These are phyloP conservation scores for Heritiera littoralis DNA, from an alignment of 345 rosid genomes.

Conservation along the genomic window DNA sequence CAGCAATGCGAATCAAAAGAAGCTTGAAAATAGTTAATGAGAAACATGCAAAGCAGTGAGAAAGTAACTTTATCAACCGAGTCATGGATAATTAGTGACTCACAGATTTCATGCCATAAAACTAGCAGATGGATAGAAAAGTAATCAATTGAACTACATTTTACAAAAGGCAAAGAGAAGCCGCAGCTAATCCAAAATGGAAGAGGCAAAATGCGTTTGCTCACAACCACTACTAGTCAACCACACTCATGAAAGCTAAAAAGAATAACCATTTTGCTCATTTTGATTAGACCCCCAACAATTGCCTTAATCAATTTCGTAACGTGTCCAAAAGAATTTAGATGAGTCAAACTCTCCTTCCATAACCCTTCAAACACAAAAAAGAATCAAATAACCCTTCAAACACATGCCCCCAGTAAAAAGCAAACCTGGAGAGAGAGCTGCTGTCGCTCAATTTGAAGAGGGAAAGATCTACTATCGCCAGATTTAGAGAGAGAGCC, in stretches of 20 bases:
- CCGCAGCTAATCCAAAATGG: neutral
- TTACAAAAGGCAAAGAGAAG: constrained; percentile 18
- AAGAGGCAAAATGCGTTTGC: neutral
- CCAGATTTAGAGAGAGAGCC: too few species aligned
- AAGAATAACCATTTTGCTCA: neutral
- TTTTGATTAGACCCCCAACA: constrained; percentile 26
- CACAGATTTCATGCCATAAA: constrained; percentile 30
- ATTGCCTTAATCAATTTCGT: neutral
- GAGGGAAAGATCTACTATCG: too few species aligned
- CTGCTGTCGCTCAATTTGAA: too few species aligned
- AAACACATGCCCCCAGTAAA: too few species aligned
- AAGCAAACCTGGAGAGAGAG: too few species aligned
- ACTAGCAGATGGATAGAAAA: constrained; percentile 15
- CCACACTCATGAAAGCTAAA: constrained; percentile 4
- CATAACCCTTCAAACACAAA: neutral
- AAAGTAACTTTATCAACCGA: constrained; percentile 19
- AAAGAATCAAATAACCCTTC: too few species aligned
- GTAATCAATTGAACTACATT: constrained; percentile 33
- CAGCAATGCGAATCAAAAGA: constrained; percentile 17
- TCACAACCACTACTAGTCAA: neutral
- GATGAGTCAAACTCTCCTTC: constrained; percentile 21
- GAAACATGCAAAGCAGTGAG: constrained; percentile 3
- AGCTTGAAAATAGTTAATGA: neutral
- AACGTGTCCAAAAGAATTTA: neutral
- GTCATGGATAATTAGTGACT: constrained; percentile 29